Evolutionary conservation across 1,284 basidiomycete genomes (phyloP), one percentile per base, ranked within the genome.

Genomic region (Cryptococcus sp.): DNA sequence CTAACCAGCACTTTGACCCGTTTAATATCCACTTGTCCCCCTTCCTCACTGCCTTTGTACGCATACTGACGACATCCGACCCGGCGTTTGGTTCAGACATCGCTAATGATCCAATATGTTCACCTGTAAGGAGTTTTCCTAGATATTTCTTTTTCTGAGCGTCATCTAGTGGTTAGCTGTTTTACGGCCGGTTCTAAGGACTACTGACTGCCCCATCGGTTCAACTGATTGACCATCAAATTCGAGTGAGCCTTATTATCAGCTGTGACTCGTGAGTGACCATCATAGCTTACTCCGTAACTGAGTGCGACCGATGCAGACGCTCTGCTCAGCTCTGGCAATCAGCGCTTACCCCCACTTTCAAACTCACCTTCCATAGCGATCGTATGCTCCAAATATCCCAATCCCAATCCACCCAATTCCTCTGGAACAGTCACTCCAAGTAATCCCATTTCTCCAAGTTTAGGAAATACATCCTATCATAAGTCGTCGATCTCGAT

Each of bases 31-130:
- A 96, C 40, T 86, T 84, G 37, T 84, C 86, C 31, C 44, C 51
- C n/a, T 86, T 80, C 74, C 86, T 86, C 55, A 85, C 83, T 16
- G 91, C 91, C 49, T 80, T 83, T 46, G 91, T 78, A 63, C 80
- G 81, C 93, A 96, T 97, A 64, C 86, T 88, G 21, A 96, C 85
- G 21, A 97, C 91, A 73, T 97, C 92, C 64, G 88, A 91, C 45
- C 92, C 92, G 57, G 85, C 84, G 16, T 86, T 90, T 1, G 88
- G 82, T 76, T 97, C 92, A 62, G 86, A 90, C 93, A 97, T 97
- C 10, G 92, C 93, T 48, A 97, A 79, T 58, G 87, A 86, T 43
- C 93, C 93, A 28, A 97, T 82, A 71, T 90, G 88, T 69, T 83
- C 49, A 10, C 92, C 93, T 24, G 82, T 79, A 39, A 96, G 78